Base-by-base conservation (phyloP, 1,284 basidiomycete genomes). In the Cryptococcus sp. region DNA sequence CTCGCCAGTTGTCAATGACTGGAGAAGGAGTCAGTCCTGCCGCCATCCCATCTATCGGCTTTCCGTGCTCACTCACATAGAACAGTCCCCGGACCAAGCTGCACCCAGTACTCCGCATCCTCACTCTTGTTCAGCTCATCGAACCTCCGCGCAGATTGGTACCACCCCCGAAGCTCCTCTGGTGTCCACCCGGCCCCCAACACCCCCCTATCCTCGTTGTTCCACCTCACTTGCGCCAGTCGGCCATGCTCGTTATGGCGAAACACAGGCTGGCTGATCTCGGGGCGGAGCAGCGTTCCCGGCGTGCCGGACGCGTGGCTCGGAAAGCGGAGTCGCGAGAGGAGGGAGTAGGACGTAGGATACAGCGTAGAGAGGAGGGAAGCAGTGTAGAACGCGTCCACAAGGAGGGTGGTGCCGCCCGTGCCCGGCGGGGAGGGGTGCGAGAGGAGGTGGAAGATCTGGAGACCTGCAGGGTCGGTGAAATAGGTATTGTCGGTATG, bases 401-500 rank as follows among this genome's bases (percentile, higher is more conserved):
- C 91, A 18, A 98, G 85, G 7, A 98, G 82, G 1, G 91, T 91
- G 11, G 85, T 82, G 6, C 95, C 95, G 0, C 95, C 95, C 16
- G 81, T 80, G 9, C 91, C 91, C 0, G 86, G 77, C 8, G 75
- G 69, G 5, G 81, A 59, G 0, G 84, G 86, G 71, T 96, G 92
- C 0, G 87, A 88, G 38, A 98, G 85, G 35, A 97, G 82, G 74
- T 98, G 95, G 79, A 98, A 98, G 53, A 97, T 80, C 72, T 98
- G 95, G 23, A 98, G 79, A 3, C 95, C 94, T 48, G 88, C 89
- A 0, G 95, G 91, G 74, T 95, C 89, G 39, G 89, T 92, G 67
- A 88, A 92, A 77, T 97, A 97, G 2, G 94, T 95, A 48, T 89
- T 96, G 69, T 98, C 95, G 1, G 94, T 98, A 73, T 98, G 95